Evolutionary conservation across 129 eudicot species (phyloP).

Genomic region (Arctium minus): DNA sequence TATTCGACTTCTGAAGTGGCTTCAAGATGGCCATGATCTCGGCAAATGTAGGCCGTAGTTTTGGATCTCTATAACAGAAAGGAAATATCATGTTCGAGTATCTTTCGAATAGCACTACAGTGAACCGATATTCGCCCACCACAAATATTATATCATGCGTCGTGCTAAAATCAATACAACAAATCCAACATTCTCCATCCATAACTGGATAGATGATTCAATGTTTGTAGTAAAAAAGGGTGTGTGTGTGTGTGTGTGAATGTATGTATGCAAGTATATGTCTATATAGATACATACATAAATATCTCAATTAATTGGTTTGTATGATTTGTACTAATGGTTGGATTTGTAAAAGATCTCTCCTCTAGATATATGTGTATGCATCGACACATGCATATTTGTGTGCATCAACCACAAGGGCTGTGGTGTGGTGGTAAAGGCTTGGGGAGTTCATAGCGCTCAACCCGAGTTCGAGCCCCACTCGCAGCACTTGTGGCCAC

Average conservation of each 20-base stretch:
- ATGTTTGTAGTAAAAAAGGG: not conserved
- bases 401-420: not conserved
- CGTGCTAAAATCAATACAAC: not conserved
- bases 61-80: slow-evolving; percentile 65
- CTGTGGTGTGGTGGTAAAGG: too few relatives aligned
- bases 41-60: slow-evolving; percentile 79
- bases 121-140: not conserved
- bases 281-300: not conserved
- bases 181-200: not conserved
- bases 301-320: too few relatives aligned
- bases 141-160: not conserved
- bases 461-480: too few relatives aligned
- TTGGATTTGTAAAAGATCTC: too few relatives aligned
- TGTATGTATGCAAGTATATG: too few relatives aligned
- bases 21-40: slow-evolving; percentile 93
- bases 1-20: slow-evolving; percentile 71
- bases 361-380: not conserved
- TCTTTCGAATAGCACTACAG: not conserved
- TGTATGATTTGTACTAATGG: too few relatives aligned
- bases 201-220: not conserved
- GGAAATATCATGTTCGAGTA: not conserved
- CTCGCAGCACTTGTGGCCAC: too few relatives aligned
- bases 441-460: too few relatives aligned
- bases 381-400: not conserved
- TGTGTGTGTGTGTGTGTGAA: not conserved